A percentile compares a stretch with the other conserved stretches of the same genome.
Conservation (phyloP, 371 early-diverging fungal genomes). For the Lichtheimia ramosa region DNA sequence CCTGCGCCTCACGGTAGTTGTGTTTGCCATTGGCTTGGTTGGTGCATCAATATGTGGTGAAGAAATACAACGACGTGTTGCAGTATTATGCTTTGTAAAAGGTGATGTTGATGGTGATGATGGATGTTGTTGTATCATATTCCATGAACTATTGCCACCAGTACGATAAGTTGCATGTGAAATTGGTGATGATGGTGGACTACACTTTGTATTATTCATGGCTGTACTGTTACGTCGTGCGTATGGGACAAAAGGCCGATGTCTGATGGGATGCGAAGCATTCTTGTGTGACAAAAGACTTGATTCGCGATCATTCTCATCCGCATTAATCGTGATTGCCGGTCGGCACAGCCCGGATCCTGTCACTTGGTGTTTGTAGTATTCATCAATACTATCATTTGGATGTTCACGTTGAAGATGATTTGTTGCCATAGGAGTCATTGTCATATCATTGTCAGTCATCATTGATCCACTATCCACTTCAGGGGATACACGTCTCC, state of each 20-base stretch:
- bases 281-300: neutral
- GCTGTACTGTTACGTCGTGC: conserved; percentile 10
- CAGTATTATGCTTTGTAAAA: neutral
- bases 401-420: too few species aligned
- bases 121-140: neutral
- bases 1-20: conserved; percentile 4
- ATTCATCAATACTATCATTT: too few species aligned
- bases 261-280: neutral
- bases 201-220: too few species aligned
- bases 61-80: neutral
- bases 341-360: too few species aligned
- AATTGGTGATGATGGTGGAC: neutral
- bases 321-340: neutral
- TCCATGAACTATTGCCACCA: too few species aligned
- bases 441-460: too few species aligned
- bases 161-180: neutral
- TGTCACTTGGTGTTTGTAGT: too few species aligned
- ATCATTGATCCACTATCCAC: neutral
- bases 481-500: neutral
- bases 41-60: neutral
- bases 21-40: neutral
- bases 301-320: neutral
- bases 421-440: too few species aligned
- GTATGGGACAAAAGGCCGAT: conserved; percentile 8
- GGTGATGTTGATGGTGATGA: neutral